Percentiles rank a stretch among this genome's conserved stretches.
phyloP scores from a whole-genome alignment of 2,329 filamentous ascomycete species.

The Cordyceps militaris region DNA sequence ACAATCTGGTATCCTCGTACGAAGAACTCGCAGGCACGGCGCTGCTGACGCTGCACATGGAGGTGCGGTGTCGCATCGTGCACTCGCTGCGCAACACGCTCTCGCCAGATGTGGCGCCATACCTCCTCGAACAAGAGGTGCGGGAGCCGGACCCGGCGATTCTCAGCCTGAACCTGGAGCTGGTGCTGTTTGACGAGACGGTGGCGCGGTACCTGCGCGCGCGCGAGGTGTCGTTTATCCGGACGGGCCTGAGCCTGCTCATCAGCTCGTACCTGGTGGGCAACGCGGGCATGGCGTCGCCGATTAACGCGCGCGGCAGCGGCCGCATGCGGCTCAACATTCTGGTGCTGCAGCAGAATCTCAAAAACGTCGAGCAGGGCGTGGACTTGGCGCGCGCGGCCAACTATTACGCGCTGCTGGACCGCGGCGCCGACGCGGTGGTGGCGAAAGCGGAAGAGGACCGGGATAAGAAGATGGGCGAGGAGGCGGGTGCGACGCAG shows the following conservation, averaged over 20 bases:
- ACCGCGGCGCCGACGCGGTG: conserved; percentile 57
- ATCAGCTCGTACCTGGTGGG: conserved; percentile 73
- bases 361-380: conserved; percentile 80
- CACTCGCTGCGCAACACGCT: conserved; percentile 63
- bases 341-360: conserved; percentile 88
- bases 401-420: conserved; percentile 64
- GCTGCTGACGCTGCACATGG: conserved; percentile 79
- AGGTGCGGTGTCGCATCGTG: conserved; percentile 78
- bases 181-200: conserved; percentile 84
- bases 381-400: conserved; percentile 57
- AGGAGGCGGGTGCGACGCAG: conserved; percentile 17
- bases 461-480: conserved; percentile 29
- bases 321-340: conserved; percentile 91
- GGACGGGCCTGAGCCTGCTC: conserved; percentile 66
- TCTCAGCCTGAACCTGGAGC: conserved; percentile 72
- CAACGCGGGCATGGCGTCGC: conserved; percentile 62
- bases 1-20: conserved; percentile 77
- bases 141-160: conserved; percentile 73
- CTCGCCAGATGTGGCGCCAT: conserved; percentile 54
- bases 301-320: conserved; percentile 79
- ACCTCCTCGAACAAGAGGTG: conserved; percentile 63
- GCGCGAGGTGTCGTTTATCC: conserved; percentile 67
- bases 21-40: conserved; percentile 72
- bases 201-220: conserved; percentile 64
- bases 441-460: conserved; percentile 52